A percentile compares a stretch with the other conserved stretches of the same genome.
Evolutionary conservation across 116 monocot species (phyloP).

Genomic region (Phalaenopsis hybrid): DNA sequence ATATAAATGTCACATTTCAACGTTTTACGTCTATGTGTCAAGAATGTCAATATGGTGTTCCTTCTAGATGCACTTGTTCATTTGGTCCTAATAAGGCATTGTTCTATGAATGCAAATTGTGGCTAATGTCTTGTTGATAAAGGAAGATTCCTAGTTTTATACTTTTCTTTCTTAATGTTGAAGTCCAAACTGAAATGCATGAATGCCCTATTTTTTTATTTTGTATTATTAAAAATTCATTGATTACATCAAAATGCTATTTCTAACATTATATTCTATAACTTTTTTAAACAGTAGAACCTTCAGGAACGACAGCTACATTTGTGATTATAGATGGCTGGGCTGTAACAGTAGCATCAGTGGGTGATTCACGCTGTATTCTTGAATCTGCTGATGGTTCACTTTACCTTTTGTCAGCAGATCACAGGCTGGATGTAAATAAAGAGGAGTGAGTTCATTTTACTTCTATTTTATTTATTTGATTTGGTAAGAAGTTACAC

Average conservation of each 20-base stretch:
- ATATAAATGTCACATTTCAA: neutral
- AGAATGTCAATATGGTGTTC: neutral
- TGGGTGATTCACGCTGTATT: slow-evolving; percentile 77
- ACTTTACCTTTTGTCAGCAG: slow-evolving; percentile 53
- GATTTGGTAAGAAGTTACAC: neutral
- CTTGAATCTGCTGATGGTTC: slow-evolving; percentile 79
- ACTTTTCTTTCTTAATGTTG: neutral
- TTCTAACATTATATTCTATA: slow-evolving; percentile 5
- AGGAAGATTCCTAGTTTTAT: neutral
- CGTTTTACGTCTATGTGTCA: neutral
- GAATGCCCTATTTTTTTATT: neutral
- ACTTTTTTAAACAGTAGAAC: slow-evolving; percentile 26
- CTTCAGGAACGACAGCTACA: slow-evolving; percentile 74
- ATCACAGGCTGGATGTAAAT: slow-evolving; percentile 71
- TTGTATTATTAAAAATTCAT: neutral
- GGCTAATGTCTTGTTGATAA: neutral
- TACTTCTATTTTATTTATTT: neutral
- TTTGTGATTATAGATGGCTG: slow-evolving; percentile 70
- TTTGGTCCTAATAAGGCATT: neutral
- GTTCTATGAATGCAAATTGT: neutral
- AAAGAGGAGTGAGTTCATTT: slow-evolving; percentile 56
- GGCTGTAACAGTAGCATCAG: slow-evolving; percentile 73
- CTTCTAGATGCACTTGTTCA: neutral
- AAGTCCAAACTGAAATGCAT: neutral
- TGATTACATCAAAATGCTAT: neutral